Conservation (phyloP, 345 rosid species). For the Lumnitzera littorea region DNA sequence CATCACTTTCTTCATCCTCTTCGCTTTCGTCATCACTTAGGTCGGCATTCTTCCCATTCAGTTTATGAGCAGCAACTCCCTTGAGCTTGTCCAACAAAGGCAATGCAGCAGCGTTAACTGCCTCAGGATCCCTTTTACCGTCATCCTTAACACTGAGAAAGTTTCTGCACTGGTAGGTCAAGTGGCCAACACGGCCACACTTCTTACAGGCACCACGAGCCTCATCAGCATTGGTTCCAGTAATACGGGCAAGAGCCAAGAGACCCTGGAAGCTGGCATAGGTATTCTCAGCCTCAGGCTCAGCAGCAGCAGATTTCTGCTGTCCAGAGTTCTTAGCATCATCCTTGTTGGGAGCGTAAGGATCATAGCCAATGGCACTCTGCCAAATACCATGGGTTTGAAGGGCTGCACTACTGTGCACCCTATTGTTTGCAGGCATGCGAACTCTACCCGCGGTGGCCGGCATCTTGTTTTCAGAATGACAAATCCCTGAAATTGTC, state of each 20-base stretch:
- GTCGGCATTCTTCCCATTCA: constrained; percentile 33
- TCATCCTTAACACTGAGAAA: constrained; percentile 78
- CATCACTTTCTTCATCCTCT: constrained; percentile 6
- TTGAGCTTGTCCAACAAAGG: constrained; percentile 69
- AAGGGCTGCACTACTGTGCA: constrained; percentile 95
- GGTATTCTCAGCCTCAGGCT: constrained; percentile 67
- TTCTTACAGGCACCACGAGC: constrained; percentile 90
- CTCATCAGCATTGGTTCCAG: constrained; percentile 69
- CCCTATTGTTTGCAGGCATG: constrained; percentile 99
- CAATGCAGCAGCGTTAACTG: constrained; percentile 54
- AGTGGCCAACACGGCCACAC: constrained; percentile 93
- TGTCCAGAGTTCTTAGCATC: constrained; percentile 48
- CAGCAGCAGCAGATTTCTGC: constrained; percentile 27
- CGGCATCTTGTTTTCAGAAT: constrained; percentile 63
- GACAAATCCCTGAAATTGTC: too few relatives aligned
- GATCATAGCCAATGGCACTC: constrained; percentile 93
- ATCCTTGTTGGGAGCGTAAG: constrained; percentile 87
- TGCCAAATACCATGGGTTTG: constrained; percentile 99
- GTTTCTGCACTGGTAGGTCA: constrained; percentile 83
- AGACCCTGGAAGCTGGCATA: constrained; percentile 83
- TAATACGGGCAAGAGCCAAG: constrained; percentile 73
- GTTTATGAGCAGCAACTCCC: constrained; percentile 28
- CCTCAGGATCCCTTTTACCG: constrained; percentile 44
- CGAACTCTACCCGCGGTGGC: constrained; percentile 99
- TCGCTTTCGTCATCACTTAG: constrained; percentile 14